Evolutionary conservation across 495 filamentous ascomycete species (phyloP).

Genomic region (Penicillium cosmopolitanum): DNA sequence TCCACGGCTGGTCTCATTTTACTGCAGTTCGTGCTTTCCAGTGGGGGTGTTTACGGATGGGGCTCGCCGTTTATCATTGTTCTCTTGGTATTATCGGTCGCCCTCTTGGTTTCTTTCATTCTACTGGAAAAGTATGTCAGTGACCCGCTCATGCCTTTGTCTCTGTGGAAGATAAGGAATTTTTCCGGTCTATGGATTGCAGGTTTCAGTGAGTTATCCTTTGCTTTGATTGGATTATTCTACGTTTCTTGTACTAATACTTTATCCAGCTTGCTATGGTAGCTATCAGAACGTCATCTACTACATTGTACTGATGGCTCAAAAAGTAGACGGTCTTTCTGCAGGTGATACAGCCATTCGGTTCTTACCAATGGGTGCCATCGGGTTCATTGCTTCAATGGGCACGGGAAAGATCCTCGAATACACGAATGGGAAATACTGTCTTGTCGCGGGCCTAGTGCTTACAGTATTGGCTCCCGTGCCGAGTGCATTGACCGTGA

Average conservation of each 20-base stretch:
- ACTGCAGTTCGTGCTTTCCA: slow-evolving; percentile 43
- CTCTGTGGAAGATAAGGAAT: slow-evolving; percentile 41
- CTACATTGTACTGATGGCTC: slow-evolving; percentile 43
- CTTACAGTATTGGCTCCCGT: slow-evolving; percentile 38
- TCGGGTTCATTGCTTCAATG: slow-evolving; percentile 40
- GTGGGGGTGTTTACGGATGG: slow-evolving; percentile 51
- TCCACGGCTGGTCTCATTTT: slow-evolving; percentile 40
- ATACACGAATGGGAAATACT: slow-evolving; percentile 42
- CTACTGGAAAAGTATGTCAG: slow-evolving; percentile 37
- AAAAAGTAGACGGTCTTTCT: slow-evolving; percentile 36
- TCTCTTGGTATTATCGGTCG: slow-evolving; percentile 45
- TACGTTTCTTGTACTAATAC: slow-evolving; percentile 20
- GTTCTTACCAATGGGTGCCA: slow-evolving; percentile 41
- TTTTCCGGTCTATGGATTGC: slow-evolving; percentile 44
- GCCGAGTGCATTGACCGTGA: slow-evolving; percentile 36
- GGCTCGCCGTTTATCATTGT: slow-evolving; percentile 47
- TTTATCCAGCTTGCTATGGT: slow-evolving; percentile 35
- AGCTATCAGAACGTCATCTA: slow-evolving; percentile 46
- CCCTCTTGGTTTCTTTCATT: slow-evolving; percentile 43
- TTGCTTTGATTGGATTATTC: background rate
- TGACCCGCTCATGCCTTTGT: slow-evolving; percentile 40
- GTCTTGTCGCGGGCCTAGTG: slow-evolving; percentile 32
- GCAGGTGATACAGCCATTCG: slow-evolving; percentile 41
- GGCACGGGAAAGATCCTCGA: slow-evolving; percentile 41
- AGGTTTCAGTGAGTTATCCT: slow-evolving; percentile 37